Base-by-base conservation (phyloP, 495 filamentous ascomycete genomes). In the Rusavskia elegans region DNA sequence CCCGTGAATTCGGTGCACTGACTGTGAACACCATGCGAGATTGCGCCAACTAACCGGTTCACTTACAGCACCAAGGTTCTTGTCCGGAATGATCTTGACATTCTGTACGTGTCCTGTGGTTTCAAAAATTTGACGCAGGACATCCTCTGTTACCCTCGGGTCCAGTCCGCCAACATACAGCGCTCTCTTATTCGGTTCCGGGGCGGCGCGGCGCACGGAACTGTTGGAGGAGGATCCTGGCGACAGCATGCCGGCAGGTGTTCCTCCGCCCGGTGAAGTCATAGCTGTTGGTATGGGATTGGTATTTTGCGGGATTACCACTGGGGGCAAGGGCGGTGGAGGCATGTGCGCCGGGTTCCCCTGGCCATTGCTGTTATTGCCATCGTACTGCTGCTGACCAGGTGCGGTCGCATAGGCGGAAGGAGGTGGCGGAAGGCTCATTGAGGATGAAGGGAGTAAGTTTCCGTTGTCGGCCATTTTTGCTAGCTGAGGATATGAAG, bases 71-170 rank as follows among this genome's bases (percentile, higher is more conserved):
- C 88, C 78, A 67, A 93, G 87, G 69, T 90, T 95, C 79, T 95
- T 95, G 72, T 99, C 92, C 36, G 92, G 92, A 64, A 99, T 99
- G 59, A 99, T 95, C 75, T 99, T 99, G 55, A 99, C 92, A 59
- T 85, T 97, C 67, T 95, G 81, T 55, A 99, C 92, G 70, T 99
- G 92, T 23, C 92, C 92, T 51, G 87, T 95, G 5, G 92, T 97
- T 72, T 99, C 93, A 62, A 99, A 99, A 51, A 99, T 99, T 65
- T 97, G 93, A 60, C 88, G 85, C 59, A 99, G 67, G 36, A 97
- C 87, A 63, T 97, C 92, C 63, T 99, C 92, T 32, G 92, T 96
- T 42, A 97, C 92, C 48, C 92, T 78, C 35, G 88, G 87, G 64
- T 99, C 93, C 56, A 99, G 72, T 45, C 92, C 92, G 32, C 92